Base-by-base conservation (phyloP, 768 basidiomycete genomes). In the Hortiboletus flavorubellus region DNA sequence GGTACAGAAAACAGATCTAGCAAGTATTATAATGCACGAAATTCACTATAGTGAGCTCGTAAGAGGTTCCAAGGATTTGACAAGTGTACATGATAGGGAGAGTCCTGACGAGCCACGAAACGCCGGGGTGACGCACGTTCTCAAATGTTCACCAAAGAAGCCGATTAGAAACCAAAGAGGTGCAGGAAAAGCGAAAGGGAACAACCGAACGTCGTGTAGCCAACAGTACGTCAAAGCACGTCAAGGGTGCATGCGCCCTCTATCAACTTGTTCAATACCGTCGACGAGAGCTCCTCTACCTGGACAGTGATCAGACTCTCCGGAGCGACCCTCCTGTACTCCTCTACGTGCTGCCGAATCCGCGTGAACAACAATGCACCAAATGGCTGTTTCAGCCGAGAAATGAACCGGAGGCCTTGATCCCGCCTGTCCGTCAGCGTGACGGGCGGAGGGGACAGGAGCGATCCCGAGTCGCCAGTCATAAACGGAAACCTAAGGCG, bases 281-380 rank as follows among this genome's bases (percentile, higher is more conserved):
- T 8, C 9, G 53, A 14, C 8, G 46, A 39, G 8, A 51, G 23
- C 46, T 59, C 57, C 42, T 33, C 37, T 14, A 61, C 26, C n/a
- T 40, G 46, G 4, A 59, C 58, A 3, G 15, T 51, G 41, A 59
- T 56, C 31, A 47, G 3, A 23, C 54, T 50, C 37, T 52, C 59
- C 38, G 46, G 23, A 2, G 59, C 53, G 26, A 60, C 56, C 47
- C 59, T 40, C 23, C 10, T 60, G 34, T 54, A 60, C 29, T 53
- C 56, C 9, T 35, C 35, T 15, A 50, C 35, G 31, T 53, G 14
- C 8, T 18, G 18, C 9, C 50, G 46, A 1, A 15, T 54, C 8
- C 30, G 57, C 15, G 34, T 35, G 31, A 46, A 23, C 26, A 58
- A 55, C 11, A 58, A 37, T 14, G 34, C 34, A 5, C 34, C 34